These are phyloP conservation scores for Syzygium jambos DNA, from an alignment of 345 rosid species.

Conservation along the genomic window DNA sequence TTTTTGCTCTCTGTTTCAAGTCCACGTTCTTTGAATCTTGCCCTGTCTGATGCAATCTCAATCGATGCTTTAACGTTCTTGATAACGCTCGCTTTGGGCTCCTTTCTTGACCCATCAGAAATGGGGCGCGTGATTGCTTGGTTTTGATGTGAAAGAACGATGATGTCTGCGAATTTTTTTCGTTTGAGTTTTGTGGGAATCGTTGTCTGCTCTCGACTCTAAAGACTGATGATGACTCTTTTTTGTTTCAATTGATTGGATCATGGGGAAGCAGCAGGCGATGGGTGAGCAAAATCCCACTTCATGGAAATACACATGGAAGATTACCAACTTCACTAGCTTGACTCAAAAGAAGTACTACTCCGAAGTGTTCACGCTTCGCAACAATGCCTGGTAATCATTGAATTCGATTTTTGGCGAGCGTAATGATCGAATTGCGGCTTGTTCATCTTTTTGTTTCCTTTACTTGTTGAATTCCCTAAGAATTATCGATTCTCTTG, in stretches of 20 bases:
- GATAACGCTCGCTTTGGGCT: background rate
- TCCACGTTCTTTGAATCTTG: background rate
- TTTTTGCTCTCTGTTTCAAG: background rate
- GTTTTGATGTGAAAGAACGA: background rate
- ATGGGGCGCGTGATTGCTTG: background rate
- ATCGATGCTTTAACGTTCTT: background rate
- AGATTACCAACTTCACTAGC: slow-evolving; percentile 8
- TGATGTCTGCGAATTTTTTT: background rate
- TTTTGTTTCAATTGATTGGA: background rate
- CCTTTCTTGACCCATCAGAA: background rate
- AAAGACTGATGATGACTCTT: background rate
- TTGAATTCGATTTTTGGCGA: background rate
- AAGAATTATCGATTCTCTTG: slow-evolving; percentile 27
- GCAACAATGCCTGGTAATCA: slow-evolving; percentile 10
- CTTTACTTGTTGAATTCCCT: background rate
- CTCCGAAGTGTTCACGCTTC: slow-evolving; percentile 10
- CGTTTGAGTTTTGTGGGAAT: background rate
- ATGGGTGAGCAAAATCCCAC: slow-evolving; percentile 1
- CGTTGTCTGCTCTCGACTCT: background rate
- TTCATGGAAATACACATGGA: slow-evolving; percentile 15
- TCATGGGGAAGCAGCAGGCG: background rate
- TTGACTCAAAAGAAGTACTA: slow-evolving; percentile 1
- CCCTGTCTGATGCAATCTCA: background rate
- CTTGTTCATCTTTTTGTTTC: background rate
- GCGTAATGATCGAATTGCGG: background rate